Evolutionary conservation across 371 early-diverging fungal genomes (phyloP).

Genomic region (Gilbertella persicaria): DNA sequence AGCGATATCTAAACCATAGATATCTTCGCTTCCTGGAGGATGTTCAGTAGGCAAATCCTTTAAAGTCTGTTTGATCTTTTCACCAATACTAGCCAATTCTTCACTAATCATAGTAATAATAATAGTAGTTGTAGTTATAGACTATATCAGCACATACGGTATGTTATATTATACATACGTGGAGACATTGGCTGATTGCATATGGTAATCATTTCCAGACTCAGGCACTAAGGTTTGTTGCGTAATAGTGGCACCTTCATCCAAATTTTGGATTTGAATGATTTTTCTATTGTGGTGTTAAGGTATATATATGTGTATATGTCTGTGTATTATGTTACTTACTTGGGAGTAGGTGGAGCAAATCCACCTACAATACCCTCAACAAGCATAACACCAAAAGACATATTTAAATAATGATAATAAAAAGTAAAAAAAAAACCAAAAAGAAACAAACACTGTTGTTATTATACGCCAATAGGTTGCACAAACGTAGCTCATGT

Average conservation of each 20-base stretch:
- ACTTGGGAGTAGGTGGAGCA: conserved; percentile 42
- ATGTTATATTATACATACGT: conserved; percentile 22
- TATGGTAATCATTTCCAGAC: conserved; percentile 32
- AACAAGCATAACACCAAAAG: conserved; percentile 37
- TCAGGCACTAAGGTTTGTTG: conserved; percentile 38
- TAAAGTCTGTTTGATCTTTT: conserved; percentile 25
- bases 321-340: conserved; percentile 7
- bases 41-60: conserved; percentile 39
- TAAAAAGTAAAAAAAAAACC: no score
- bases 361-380: conserved; percentile 52
- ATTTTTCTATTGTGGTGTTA: conserved; percentile 23
- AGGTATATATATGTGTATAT: not conserved
- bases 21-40: conserved; percentile 50
- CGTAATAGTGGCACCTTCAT: conserved; percentile 31
- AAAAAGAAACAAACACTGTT: no score
- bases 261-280: conserved; percentile 41
- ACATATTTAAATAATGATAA: no score
- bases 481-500: no score
- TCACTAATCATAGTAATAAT: conserved; percentile 16
- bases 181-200: conserved; percentile 27
- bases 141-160: not conserved
- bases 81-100: conserved; percentile 9
- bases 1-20: conserved; percentile 49
- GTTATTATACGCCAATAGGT: no score
- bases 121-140: conserved; percentile 4